Evolutionary conservation across 1,284 basidiomycete genomes (phyloP).

Genomic region (Agroathelia rolfsii): DNA sequence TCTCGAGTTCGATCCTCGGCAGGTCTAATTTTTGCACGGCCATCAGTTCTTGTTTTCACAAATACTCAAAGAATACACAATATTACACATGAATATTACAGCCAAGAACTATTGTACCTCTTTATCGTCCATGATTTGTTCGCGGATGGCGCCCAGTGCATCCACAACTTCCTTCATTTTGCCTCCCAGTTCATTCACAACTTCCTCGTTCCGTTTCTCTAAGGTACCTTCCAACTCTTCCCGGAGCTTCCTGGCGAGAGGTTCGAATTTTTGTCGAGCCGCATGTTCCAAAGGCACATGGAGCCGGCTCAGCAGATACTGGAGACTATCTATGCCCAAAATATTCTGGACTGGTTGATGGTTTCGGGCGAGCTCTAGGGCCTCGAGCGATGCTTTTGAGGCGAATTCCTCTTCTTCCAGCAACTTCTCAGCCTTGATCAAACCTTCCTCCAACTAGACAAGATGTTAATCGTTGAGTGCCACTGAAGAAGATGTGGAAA

Average conservation of each 20-base stretch:
- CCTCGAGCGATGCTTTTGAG: conserved; percentile 12
- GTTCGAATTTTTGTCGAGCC: conserved; percentile 27
- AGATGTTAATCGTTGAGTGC: too few relatives aligned
- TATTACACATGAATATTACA: not conserved
- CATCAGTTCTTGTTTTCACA: conserved; percentile 10
- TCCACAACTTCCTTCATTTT: conserved; percentile 25
- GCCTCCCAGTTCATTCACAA: conserved; percentile 27
- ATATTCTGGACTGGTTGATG: conserved; percentile 24
- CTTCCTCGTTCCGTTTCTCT: conserved; percentile 24
- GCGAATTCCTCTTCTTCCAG: conserved; percentile 11
- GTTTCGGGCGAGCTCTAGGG: conserved; percentile 14
- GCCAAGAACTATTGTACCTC: too few relatives aligned
- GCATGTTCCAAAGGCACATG: conserved; percentile 27
- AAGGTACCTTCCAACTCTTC: conserved; percentile 28
- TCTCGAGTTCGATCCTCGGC: conserved; percentile 42
- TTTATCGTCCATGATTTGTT: too few relatives aligned
- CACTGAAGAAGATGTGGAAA: too few relatives aligned
- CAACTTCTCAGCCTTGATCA: conserved; percentile 26
- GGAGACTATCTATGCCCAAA: too few relatives aligned
- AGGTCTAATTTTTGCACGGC: conserved; percentile 36
- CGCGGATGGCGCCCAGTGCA: conserved; percentile 16
- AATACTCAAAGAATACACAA: conserved; percentile 1
- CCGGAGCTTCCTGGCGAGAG: conserved; percentile 27
- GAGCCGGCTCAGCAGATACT: conserved; percentile 32
- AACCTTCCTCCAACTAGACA: too few relatives aligned